Conservation (phyloP, 2,329 filamentous ascomycete species). For the Monosporascus sp. region DNA sequence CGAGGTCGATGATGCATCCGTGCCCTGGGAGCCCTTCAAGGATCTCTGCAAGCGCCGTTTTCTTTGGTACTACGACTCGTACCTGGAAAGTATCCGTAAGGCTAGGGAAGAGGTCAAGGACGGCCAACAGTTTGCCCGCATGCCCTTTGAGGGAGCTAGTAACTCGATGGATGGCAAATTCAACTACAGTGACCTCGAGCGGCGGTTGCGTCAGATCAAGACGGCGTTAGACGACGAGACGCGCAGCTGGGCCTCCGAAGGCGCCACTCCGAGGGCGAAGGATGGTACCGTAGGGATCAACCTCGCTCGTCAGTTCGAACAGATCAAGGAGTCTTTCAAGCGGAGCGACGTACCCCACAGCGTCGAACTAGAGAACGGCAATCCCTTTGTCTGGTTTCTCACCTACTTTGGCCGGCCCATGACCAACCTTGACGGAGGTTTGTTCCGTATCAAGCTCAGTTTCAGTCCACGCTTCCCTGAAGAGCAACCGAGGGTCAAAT, state of each 20-base stretch:
- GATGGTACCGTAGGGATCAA: constrained; percentile 76
- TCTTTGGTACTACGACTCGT: constrained; percentile 92
- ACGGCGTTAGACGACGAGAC: constrained; percentile 68
- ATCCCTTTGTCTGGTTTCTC: constrained; percentile 84
- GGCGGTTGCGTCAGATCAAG: constrained; percentile 65
- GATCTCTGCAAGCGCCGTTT: constrained; percentile 90
- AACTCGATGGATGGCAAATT: constrained; percentile 88
- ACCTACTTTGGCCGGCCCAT: constrained; percentile 89
- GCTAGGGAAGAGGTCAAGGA: constrained; percentile 61
- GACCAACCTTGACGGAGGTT: constrained; percentile 87
- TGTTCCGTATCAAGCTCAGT: constrained; percentile 75
- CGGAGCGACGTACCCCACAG: constrained; percentile 67
- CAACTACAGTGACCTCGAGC: constrained; percentile 70
- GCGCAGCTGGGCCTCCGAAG: constrained; percentile 64
- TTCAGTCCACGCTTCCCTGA: constrained; percentile 84
- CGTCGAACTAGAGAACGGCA: constrained; percentile 69
- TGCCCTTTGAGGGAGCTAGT: constrained; percentile 76
- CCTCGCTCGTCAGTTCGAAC: constrained; percentile 78
- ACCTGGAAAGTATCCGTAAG: constrained; percentile 65
- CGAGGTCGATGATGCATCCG: constrained; percentile 42
- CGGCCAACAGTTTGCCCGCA: constrained; percentile 62
- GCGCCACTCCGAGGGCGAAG: constrained; percentile 55
- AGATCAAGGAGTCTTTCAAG: constrained; percentile 72
- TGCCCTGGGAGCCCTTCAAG: constrained; percentile 78
- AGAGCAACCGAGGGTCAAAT: constrained; percentile 77